Base-by-base conservation (phyloP, 805 yeast species). In the Monosporozyma yasuniensis region DNA sequence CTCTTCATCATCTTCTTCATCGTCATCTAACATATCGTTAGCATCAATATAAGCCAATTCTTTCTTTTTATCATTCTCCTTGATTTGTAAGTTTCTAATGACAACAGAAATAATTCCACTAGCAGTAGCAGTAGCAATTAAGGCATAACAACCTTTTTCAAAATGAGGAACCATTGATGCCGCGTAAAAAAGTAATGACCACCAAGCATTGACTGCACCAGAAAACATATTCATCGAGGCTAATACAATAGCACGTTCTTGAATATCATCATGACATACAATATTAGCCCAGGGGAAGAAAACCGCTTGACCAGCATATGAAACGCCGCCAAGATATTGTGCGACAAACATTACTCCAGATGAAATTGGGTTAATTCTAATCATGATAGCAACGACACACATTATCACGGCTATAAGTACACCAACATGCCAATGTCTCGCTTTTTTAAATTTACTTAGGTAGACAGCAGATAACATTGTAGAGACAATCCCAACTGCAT, bases 151-250 rank as follows among this genome's bases (percentile, higher is more conserved):
- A 16, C 84, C 84, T 44, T 72, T 73, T 47, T 63, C 66, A 52
- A 75, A 79, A 44, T 67, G 62, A 1, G 84, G 84, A 1, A 72
- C 82, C 41, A 72, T 70, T 4, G 72, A 64, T 1, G 83, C 82
- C 23, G 73, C 63, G 54, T 70, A 80, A 56, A 80, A 78, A 2
- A 80, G 46, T 16, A 80, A 52, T 1, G 79, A 71, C 82, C 83
- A 79, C 84, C 84, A 80, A 2, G 83, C 81, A 59, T 79, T 80
- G 8, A 79, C 79, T 2, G 82, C 80, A 56, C 77, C 75, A 27
- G 80, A 74, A 61, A 78, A 78, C 81, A 79, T 78, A 61, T 79
- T 79, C 83, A 80, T 79, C 0, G 82, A 78, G 0, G 83, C 86
- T 46, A 81, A 66, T 1, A 80, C 82, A 44, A 81, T 69, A 0